These are phyloP conservation scores for Chaetoscypha palmicola DNA, from an alignment of 2,329 filamentous ascomycete species.

Conservation along the genomic window DNA sequence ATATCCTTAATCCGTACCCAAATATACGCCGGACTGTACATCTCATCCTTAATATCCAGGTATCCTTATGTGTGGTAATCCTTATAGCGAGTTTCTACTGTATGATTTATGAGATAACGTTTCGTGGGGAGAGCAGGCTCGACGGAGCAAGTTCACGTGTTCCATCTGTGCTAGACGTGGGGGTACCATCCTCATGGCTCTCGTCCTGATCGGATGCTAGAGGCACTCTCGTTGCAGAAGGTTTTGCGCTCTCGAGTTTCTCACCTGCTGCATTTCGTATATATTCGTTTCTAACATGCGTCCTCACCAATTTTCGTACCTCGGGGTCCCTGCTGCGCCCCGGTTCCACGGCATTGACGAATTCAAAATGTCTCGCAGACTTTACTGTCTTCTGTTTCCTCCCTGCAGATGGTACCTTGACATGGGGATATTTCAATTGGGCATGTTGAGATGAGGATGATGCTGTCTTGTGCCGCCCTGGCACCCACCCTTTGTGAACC, in stretches of 20 bases:
- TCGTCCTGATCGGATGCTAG: not conserved
- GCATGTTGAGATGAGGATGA: not conserved
- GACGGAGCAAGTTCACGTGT: no score
- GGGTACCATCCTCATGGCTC: no score
- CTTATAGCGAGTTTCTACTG: no score
- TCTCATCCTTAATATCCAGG: no score
- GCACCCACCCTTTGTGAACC: slow-evolving; percentile 6
- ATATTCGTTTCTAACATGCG: slow-evolving; percentile 19
- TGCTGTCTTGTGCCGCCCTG: not conserved
- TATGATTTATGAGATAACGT: no score
- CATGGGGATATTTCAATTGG: not conserved
- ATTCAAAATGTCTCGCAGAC: slow-evolving; percentile 11
- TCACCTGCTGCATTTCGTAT: slow-evolving; percentile 6
- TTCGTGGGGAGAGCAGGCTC: no score
- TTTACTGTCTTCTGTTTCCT: not conserved
- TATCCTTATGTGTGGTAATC: no score
- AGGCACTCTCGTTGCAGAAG: not conserved
- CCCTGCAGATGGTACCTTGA: not conserved
- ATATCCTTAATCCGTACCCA: no score
- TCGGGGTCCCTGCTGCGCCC: slow-evolving; percentile 8
- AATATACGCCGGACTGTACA: no score
- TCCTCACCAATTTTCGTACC: slow-evolving; percentile 14
- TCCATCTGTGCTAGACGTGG: no score
- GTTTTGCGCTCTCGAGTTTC: not conserved
- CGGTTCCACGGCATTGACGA: slow-evolving; percentile 12